phyloP scores from a whole-genome alignment of 1,139 yeast genomes.

The Kodamaea arcana region DNA sequence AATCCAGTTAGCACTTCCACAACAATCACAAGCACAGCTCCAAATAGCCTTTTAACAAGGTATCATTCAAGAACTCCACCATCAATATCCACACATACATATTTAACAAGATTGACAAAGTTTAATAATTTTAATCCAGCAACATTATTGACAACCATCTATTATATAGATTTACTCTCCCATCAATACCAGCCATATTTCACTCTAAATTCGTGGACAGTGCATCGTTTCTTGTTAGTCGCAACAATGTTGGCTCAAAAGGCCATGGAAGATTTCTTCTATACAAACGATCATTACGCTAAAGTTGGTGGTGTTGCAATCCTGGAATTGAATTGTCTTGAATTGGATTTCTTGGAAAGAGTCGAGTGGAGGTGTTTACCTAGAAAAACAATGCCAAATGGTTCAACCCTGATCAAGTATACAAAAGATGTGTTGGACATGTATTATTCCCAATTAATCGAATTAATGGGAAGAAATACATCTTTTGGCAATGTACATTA shows the following conservation, averaged over 20 bases:
- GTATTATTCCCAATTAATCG: constrained; percentile 60
- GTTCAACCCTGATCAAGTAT: constrained; percentile 22
- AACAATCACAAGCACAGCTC: constrained; percentile 9
- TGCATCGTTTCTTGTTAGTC: constrained; percentile 84
- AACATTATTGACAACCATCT: constrained; percentile 73
- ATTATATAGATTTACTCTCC: constrained; percentile 82
- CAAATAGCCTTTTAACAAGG: constrained; percentile 56
- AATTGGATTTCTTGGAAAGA: constrained; percentile 77
- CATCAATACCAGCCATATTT: constrained; percentile 72
- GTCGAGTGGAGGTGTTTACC: constrained; percentile 66
- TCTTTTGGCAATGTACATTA: constrained; percentile 12
- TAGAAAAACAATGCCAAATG: constrained; percentile 23
- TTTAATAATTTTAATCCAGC: constrained; percentile 85
- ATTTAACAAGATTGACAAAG: constrained; percentile 70
- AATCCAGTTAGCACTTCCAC: constrained; percentile 18
- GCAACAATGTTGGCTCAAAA: constrained; percentile 91
- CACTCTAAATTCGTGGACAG: constrained; percentile 85
- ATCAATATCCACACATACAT: constrained; percentile 72
- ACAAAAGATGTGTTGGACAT: constrained; percentile 49
- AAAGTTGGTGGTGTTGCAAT: constrained; percentile 93
- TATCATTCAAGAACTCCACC: constrained; percentile 95
- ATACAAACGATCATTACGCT: constrained; percentile 91
- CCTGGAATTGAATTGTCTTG: constrained; percentile 80
- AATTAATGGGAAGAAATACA: constrained; percentile 49
- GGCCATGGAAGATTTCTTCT: constrained; percentile 90